Conservation (phyloP, 2,329 filamentous ascomycete genomes). For the Ustulina deusta region DNA sequence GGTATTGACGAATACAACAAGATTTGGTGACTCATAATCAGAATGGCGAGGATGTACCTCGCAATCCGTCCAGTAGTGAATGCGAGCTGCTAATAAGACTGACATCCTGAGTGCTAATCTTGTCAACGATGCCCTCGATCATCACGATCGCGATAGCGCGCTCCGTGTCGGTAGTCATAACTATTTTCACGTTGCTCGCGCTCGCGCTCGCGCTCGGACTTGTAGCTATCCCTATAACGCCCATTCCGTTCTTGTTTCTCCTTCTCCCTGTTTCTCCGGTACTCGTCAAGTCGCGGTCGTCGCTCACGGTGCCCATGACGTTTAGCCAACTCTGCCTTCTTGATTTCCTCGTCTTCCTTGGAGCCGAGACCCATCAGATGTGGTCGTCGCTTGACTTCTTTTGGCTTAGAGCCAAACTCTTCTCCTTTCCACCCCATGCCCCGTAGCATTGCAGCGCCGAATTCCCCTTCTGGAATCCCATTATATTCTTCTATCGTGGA, state of each 20-base stretch:
- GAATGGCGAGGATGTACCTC: neutral
- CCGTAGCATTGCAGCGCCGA: constrained; percentile 87
- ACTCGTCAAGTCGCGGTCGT: constrained; percentile 63
- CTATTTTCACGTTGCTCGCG: constrained; percentile 54
- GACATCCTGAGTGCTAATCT: neutral
- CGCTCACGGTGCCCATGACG: constrained; percentile 55
- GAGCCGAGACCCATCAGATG: constrained; percentile 90
- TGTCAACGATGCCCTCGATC: constrained; percentile 42
- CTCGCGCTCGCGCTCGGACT: constrained; percentile 60
- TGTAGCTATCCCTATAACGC: constrained; percentile 58
- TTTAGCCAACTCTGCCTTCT: constrained; percentile 68
- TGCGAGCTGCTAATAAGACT: neutral
- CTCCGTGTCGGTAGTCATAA: constrained; percentile 47
- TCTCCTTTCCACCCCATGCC: constrained; percentile 95
- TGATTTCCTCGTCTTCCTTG: constrained; percentile 81
- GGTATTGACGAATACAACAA: neutral
- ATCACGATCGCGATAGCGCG: constrained; percentile 51
- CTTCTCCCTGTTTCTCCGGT: constrained; percentile 59
- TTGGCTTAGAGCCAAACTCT: constrained; percentile 63
- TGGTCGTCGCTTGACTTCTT: constrained; percentile 76
- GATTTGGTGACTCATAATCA: neutral
- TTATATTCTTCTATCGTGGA: constrained; percentile 87
- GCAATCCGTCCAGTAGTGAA: neutral
- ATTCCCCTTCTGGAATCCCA: constrained; percentile 91
- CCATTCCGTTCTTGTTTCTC: constrained; percentile 58